Base-by-base conservation (phyloP, 2,329 filamentous ascomycete species). In the Sporothrix schenckii region DNA sequence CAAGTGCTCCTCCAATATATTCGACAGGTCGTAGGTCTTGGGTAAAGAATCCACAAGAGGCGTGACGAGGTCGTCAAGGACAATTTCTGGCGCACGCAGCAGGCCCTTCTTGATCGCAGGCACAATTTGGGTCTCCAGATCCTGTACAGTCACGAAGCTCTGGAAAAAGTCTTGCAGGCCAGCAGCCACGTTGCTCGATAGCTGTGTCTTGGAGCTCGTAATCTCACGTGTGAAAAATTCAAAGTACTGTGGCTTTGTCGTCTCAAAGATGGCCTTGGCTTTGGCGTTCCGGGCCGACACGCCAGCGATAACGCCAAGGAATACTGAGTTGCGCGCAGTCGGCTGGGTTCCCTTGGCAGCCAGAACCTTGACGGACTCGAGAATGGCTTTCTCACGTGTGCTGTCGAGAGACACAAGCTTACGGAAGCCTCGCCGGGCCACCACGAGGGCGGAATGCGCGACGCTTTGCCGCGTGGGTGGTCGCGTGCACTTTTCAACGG, bases 61-160 rank as follows among this genome's bases (percentile, higher is more conserved):
- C 6, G 90, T 87, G 66, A 98, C 82, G 30, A 97, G 84, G 73
- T 93, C 91, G 75, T 91, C 89, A 39, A 98, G 83, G 16, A 97
- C 89, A 56, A 97, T 90, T 80, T 99, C 95, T 0, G 95, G 96
- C 9, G 94, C 91, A 77, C 96, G 88, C 60, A 99, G 82, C 69
- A 99, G 85, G 6, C 92, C 90, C 81, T 97, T 97, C 77, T 99
- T 95, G 16, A 98, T 83, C 0, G 93, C 84, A 10, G 94, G 92
- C 30, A 96, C 84, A 44, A 98, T 77, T 56, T 94, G 88, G 73
- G 88, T 90, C 68, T 88, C 86, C 41, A 98, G 78, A 74, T 97
- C 93, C 30, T 93, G 89, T 19, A 87, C 78, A 0, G 87, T 90
- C 50, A 91, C 84, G 77, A 94, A 98, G 44, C 85, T 86, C 19